These are phyloP conservation scores for Beauveria bassiana DNA, from an alignment of 2,329 filamentous ascomycete species.

Conservation along the genomic window DNA sequence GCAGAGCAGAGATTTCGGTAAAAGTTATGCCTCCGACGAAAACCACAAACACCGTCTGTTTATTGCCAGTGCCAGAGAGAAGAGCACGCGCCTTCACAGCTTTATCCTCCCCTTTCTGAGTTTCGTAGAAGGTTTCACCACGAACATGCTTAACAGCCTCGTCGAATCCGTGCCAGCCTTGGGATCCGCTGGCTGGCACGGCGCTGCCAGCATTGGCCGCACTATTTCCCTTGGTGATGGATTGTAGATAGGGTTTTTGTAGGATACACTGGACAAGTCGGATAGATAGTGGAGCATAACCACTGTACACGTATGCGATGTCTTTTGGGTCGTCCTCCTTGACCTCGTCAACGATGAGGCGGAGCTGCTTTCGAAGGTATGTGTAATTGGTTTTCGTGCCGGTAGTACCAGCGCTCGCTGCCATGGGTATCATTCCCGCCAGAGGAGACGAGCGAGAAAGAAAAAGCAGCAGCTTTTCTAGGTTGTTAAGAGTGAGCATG, in stretches of 20 bases:
- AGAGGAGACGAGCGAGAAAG: slow-evolving; percentile 68
- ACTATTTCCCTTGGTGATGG: slow-evolving; percentile 57
- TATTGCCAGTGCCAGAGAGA: slow-evolving; percentile 67
- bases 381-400: slow-evolving; percentile 84
- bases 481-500: slow-evolving; percentile 74
- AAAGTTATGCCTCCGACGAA: slow-evolving; percentile 96
- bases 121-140: slow-evolving; percentile 83
- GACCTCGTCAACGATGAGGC: slow-evolving; percentile 91
- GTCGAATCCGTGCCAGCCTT: slow-evolving; percentile 91
- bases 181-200: slow-evolving; percentile 48
- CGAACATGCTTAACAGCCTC: slow-evolving; percentile 81
- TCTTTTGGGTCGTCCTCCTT: slow-evolving; percentile 92
- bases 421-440: slow-evolving; percentile 73
- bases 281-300: slow-evolving; percentile 88
- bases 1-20: slow-evolving; percentile 86
- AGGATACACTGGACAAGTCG: slow-evolving; percentile 87
- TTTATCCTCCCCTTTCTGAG: slow-evolving; percentile 88
- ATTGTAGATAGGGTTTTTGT: slow-evolving; percentile 78
- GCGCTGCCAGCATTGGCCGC: slow-evolving; percentile 22
- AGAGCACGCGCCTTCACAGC: slow-evolving; percentile 79
- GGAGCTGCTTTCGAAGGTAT: slow-evolving; percentile 75
- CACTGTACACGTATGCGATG: slow-evolving; percentile 95
- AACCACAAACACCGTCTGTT: slow-evolving; percentile 90
- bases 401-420: slow-evolving; percentile 43
- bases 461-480: slow-evolving; percentile 87